phyloP scores from a whole-genome alignment of 2,329 filamentous ascomycete species.

The Pseudonectria foliicola region DNA sequence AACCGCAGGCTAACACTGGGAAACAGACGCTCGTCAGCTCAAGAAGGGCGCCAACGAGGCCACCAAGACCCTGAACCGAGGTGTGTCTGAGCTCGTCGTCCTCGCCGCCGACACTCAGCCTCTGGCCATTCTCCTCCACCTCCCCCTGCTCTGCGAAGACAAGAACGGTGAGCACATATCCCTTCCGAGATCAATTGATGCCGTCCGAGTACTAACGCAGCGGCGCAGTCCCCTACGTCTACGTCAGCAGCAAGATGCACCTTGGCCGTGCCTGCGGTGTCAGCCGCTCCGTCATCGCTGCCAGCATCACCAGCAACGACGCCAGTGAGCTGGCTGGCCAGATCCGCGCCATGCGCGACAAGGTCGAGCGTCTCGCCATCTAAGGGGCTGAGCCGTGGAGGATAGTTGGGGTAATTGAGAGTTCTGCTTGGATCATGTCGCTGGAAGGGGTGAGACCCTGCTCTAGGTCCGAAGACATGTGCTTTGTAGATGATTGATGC shows the following conservation, averaged over 20 bases:
- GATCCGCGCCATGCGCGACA: slow-evolving; percentile 85
- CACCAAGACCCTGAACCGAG: slow-evolving; percentile 86
- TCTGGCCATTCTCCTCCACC: slow-evolving; percentile 79
- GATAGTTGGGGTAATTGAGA: slow-evolving; percentile 9
- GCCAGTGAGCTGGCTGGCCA: slow-evolving; percentile 78
- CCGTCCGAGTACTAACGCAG: slow-evolving; percentile 8
- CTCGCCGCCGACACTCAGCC: slow-evolving; percentile 84
- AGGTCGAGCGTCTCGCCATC: slow-evolving; percentile 93
- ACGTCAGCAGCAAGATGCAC: slow-evolving; percentile 71
- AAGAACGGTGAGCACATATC: slow-evolving; percentile 42
- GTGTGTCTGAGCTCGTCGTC: slow-evolving; percentile 82
- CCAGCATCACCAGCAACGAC: slow-evolving; percentile 87
- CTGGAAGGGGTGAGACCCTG: not conserved
- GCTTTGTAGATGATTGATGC: too few species aligned
- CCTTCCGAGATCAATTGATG: not conserved
- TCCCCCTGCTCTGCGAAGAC: slow-evolving; percentile 83
- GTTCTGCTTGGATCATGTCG: slow-evolving; percentile 2
- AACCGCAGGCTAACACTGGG: slow-evolving; percentile 2
- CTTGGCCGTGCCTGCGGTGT: slow-evolving; percentile 89
- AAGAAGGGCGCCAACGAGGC: slow-evolving; percentile 71
- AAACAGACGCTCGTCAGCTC: slow-evolving; percentile 59
- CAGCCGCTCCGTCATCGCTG: slow-evolving; percentile 77
- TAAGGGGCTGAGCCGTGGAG: slow-evolving; percentile 39
- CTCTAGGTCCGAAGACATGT: too few species aligned
- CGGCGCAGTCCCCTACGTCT: slow-evolving; percentile 48